These are phyloP conservation scores for Clarkia xantiana DNA, from an alignment of 345 rosid species.

Conservation along the genomic window DNA sequence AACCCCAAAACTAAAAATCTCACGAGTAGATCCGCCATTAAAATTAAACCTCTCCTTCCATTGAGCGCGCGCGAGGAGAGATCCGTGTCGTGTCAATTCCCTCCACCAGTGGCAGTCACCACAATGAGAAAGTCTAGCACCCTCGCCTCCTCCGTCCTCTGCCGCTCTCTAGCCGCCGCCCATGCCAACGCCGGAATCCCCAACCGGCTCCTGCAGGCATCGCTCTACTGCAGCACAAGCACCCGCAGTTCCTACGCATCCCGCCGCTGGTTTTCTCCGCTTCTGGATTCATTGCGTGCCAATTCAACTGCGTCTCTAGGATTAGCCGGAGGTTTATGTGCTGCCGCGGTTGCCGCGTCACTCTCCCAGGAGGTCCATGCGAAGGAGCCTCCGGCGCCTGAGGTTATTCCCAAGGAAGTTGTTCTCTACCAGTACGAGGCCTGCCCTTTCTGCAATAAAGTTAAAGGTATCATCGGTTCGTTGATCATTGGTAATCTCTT, in stretches of 20 bases:
- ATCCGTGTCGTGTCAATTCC: slow-evolving; percentile 7
- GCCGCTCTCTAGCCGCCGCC: slow-evolving; percentile 18
- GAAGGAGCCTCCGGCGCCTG: slow-evolving; percentile 36
- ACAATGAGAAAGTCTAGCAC: slow-evolving; percentile 29
- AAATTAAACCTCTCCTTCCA: neutral
- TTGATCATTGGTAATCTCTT: neutral
- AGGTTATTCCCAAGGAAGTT: slow-evolving; percentile 53
- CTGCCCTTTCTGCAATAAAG: slow-evolving; percentile 93
- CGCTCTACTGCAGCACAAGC: slow-evolving; percentile 18
- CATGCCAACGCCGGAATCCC: slow-evolving; percentile 7
- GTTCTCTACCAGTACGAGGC: slow-evolving; percentile 91
- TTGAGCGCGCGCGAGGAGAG: slow-evolving; percentile 3
- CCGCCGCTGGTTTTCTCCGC: slow-evolving; percentile 18
- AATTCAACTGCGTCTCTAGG: slow-evolving; percentile 15
- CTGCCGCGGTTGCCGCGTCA: slow-evolving; percentile 11
- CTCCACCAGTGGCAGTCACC: slow-evolving; percentile 4
- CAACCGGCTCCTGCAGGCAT: slow-evolving; percentile 17
- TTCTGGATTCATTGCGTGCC: slow-evolving; percentile 11
- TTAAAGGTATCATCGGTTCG: slow-evolving; percentile 46
- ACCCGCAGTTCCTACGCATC: neutral
- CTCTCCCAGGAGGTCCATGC: slow-evolving; percentile 26
- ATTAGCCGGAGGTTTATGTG: slow-evolving; percentile 22
- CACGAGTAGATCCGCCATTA: no score
- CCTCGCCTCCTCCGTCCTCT: slow-evolving; percentile 20
- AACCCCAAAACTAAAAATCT: no score